Conservation (phyloP, 441 rosid genomes). For the Hypseocharis bilobata region DNA sequence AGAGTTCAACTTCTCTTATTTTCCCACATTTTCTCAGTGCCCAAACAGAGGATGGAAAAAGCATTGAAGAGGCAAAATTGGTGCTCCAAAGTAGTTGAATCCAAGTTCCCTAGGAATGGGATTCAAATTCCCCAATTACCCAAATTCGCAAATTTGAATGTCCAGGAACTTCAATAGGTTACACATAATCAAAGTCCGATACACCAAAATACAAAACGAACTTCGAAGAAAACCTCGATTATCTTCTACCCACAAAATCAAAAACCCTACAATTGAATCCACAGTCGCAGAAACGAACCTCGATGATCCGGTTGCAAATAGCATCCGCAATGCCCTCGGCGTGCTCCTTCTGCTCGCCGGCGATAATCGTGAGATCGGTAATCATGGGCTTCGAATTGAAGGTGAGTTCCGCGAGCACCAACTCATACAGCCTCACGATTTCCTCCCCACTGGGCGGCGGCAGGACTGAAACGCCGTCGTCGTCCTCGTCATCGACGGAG, state of each 20-base stretch:
- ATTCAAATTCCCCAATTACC: no score
- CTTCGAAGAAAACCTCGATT: no score
- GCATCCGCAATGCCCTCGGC: conserved; percentile 80
- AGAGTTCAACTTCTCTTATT: no score
- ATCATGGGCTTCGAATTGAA: conserved; percentile 92
- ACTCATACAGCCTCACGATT: conserved; percentile 63
- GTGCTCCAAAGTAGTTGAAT: no score
- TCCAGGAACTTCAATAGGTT: no score
- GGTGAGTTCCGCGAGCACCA: conserved; percentile 52
- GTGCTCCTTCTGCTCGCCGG: conserved; percentile 76
- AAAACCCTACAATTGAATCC: neutral
- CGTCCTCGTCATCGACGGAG: conserved; percentile 30
- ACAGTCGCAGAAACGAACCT: conserved; percentile 39
- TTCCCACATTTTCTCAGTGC: no score
- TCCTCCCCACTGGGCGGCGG: conserved; percentile 37
- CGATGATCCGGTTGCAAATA: conserved; percentile 71
- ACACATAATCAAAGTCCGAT: no score
- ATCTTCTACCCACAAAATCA: neutral
- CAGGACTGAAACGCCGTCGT: neutral
- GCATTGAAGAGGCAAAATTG: no score
- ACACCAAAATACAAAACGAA: neutral
- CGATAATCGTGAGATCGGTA: conserved; percentile 90
- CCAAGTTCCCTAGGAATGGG: no score
- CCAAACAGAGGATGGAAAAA: no score
- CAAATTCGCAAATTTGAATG: no score